Conservation (phyloP, 139 green algal genomes). For the Diplosphaera chodatii region DNA sequence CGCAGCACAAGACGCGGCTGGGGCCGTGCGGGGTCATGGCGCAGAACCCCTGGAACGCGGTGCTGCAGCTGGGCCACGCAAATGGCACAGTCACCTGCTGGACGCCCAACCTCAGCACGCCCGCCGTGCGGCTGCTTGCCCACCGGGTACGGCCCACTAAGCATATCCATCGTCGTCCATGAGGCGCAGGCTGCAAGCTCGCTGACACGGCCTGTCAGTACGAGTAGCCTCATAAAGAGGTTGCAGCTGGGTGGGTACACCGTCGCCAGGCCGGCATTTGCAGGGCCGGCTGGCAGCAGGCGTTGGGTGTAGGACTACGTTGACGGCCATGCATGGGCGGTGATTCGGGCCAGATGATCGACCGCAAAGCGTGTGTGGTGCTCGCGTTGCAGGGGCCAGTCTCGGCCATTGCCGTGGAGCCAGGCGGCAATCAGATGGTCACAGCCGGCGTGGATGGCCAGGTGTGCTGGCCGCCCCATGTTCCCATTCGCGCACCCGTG, state of each 20-base stretch:
- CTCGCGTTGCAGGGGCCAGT: constrained; percentile 19
- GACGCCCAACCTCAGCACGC: constrained; percentile 86
- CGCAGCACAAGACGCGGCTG: constrained; percentile 71
- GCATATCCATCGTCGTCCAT: background rate
- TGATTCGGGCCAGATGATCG: too few species aligned
- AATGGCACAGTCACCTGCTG: constrained; percentile 91
- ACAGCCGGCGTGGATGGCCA: constrained; percentile 81
- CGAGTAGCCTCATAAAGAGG: too few species aligned
- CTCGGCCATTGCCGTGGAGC: constrained; percentile 23
- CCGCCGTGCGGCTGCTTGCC: constrained; percentile 88
- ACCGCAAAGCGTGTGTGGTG: too few species aligned
- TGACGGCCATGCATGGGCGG: too few species aligned
- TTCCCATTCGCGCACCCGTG: too few species aligned
- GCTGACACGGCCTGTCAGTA: too few species aligned
- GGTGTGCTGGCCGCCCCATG: constrained; percentile 38
- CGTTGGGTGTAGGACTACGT: too few species aligned
- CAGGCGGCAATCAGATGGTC: constrained; percentile 54
- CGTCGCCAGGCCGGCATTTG: too few species aligned
- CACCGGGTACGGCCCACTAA: constrained; percentile 43
- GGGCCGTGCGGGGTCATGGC: constrained; percentile 72
- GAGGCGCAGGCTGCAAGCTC: too few species aligned
- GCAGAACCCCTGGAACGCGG: constrained; percentile 87
- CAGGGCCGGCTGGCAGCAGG: too few species aligned
- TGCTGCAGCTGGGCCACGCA: constrained; percentile 77
- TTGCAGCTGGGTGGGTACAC: too few species aligned